Base-by-base conservation (phyloP, 2,329 filamentous ascomycete species). In the Cryphonectria naterciae region DNA sequence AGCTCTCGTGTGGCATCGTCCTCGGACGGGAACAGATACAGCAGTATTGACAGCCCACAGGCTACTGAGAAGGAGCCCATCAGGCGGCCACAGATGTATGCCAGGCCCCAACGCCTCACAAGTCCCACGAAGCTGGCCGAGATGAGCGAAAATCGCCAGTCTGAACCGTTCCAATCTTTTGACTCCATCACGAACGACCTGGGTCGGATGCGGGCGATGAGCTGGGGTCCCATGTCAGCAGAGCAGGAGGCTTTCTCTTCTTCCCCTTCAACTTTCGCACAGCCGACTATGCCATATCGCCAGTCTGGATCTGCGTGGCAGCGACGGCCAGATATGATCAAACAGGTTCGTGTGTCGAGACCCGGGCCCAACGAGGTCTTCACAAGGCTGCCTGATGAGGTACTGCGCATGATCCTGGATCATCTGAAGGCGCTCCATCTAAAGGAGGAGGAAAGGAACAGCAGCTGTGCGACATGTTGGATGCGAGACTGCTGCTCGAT, bases 401-500 rank as follows among this genome's bases (percentile, higher is more conserved):
- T 91, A 1, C 77, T 91, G 62, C 82, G 85, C 67, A 79, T 88
- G 46, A 86, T 91, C n/a, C 75, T 91, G 46, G 82, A 82, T 54
- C 83, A 86, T 68, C 78, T 91, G 25, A 86, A 84, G 75, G 79
- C 81, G 52, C 77, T 84, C 19, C 89, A 91, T 75, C 76, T 90
- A 17, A 79, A 77, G 8, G 76, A 79, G 19, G 79, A 77, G 8
- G 76, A 79, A 19, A 79, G 80, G 2, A 86, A 84, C 73, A 79
- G 80, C 46, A 89, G 87, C 77, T 91, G 89, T 76, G 84, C 88
- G 22, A 91, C 89, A 25, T 91, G 89, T 77, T 90, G 87, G 86
- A 89, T 89, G 87, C 83, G 89, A 65, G 88, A 91, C 75, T 79
- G 86, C 41, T 86, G 84, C 74, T 84, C 83, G 58, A 77, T 90